Base-by-base conservation (phyloP, 345 rosid genomes). In the Excoecaria agallocha region DNA sequence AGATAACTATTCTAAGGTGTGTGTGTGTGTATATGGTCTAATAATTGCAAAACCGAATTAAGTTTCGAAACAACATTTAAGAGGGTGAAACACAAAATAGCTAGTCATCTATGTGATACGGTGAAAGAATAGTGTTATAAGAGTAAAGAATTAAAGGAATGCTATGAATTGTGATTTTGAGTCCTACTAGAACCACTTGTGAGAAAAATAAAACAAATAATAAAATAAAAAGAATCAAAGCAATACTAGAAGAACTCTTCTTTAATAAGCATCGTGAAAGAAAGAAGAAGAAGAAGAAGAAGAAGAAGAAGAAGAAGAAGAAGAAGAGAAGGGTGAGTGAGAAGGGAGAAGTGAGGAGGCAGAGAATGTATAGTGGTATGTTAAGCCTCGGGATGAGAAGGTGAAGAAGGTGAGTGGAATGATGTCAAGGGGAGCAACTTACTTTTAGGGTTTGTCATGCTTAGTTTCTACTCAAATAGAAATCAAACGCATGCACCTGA, bases 321-420 rank as follows among this genome's bases (percentile, higher is more conserved):
- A 55, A 54, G 25, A 10, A 8, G 41, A 7, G 68, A 64, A 24
- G 7, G 56, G n/a, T 13, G 56, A 19, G 56, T 13, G 56, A 51
- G 61, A 57, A 56, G 35, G 6, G 6, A 43, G 58, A 30, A 74
- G 46, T 37, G 57, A 66, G 37, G 79, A 60, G 75, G 81, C 39
- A 71, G 84, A 58, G 84, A 64, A 81, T 80, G 82, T 78, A 71
- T 78, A 70, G 8, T 6, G 81, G 71, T 25, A 24, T 82, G 72
- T 45, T 70, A 68, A 78, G 87, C 90, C 90, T 89, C 89, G 94
- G 90, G 90, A 87, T 83, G 88, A 66, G 82, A 81, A 70, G 83
- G 82, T 24, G 85, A 70, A 80, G 86, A 81, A 82, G 84, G 89
- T 88, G 90, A 87, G 88, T 71, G 86, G 82, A 86, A 90, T 90